Percentiles rank a stretch among this genome's conserved stretches.
Conservation (phyloP, 331 rosid species). For the Telfairia occidentalis region DNA sequence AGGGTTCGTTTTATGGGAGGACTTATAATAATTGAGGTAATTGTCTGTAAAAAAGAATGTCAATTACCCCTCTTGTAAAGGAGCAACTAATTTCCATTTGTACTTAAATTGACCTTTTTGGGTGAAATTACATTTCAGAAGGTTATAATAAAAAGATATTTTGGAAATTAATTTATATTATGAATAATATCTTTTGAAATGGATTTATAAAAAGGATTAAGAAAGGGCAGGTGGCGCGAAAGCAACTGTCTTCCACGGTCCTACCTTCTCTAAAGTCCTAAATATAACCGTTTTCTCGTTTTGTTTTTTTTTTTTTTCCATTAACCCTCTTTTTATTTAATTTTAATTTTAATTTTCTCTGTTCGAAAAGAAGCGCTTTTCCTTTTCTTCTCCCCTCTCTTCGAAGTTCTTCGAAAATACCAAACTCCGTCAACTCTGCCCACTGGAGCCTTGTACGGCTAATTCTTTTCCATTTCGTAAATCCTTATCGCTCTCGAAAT, state of each 20-base stretch:
- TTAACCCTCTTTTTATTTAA: not conserved
- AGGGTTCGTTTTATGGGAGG: not conserved
- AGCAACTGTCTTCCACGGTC: conserved; percentile 4
- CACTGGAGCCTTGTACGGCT: not conserved
- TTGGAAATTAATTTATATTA: not conserved
- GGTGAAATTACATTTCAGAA: not conserved
- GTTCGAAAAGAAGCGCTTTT: not conserved
- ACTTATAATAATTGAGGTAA: not conserved
- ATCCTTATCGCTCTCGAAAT: not conserved
- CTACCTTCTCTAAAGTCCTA: not conserved
- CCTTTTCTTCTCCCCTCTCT: not conserved
- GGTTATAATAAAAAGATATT: not conserved
- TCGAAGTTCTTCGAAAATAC: not conserved
- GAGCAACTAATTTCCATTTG: not conserved
- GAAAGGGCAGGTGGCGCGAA: conserved; percentile 15
- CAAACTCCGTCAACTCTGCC: not conserved
- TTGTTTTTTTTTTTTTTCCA: too few species aligned
- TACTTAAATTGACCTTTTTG: not conserved
- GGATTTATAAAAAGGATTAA: not conserved
- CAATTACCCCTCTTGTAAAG: not conserved
- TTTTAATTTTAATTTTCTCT: not conserved
- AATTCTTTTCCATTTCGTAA: not conserved
- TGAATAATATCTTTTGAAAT: not conserved
- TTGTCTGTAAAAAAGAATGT: not conserved
- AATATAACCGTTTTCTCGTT: conserved; percentile 14